Evolutionary conservation across 768 basidiomycete genomes (phyloP).

Genomic region (Gautieria morchelliformis): DNA sequence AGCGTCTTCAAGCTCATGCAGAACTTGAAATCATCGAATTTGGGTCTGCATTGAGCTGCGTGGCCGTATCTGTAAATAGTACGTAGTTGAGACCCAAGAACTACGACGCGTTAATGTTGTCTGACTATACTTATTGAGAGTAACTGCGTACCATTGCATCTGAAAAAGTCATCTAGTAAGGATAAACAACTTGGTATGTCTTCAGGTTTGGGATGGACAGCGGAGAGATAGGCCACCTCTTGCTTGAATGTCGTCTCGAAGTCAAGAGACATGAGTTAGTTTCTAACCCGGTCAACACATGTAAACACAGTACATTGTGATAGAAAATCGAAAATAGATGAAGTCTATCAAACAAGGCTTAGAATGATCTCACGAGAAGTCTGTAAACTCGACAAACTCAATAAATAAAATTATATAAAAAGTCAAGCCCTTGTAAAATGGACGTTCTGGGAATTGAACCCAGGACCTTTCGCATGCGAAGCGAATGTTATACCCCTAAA

Average conservation of each 20-base stretch:
- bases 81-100: constrained; percentile 69
- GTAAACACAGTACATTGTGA: too few species aligned
- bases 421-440: constrained; percentile 2
- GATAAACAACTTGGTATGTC: constrained; percentile 79
- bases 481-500: constrained; percentile 11
- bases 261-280: constrained; percentile 19
- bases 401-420: too few species aligned
- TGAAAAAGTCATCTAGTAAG: constrained; percentile 61
- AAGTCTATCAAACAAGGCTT: too few species aligned
- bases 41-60: constrained; percentile 58
- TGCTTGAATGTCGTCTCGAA: constrained; percentile 51
- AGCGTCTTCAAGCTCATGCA: constrained; percentile 78
- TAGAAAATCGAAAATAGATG: too few species aligned
- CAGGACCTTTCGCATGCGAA: constrained; percentile 11
- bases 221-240: constrained; percentile 56
- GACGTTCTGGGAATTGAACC: constrained; percentile 11
- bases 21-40: constrained; percentile 91
- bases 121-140: background rate
- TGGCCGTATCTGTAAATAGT: constrained; percentile 82
- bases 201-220: constrained; percentile 60
- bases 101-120: constrained; percentile 28
- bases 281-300: too few species aligned
- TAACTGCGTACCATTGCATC: constrained; percentile 51
- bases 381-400: too few species aligned
- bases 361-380: too few species aligned